A percentile compares a stretch with the other conserved stretches of the same genome.
These are phyloP conservation scores for Spatholobus suberectus DNA, from an alignment of 306 rosid species.

Conservation along the genomic window DNA sequence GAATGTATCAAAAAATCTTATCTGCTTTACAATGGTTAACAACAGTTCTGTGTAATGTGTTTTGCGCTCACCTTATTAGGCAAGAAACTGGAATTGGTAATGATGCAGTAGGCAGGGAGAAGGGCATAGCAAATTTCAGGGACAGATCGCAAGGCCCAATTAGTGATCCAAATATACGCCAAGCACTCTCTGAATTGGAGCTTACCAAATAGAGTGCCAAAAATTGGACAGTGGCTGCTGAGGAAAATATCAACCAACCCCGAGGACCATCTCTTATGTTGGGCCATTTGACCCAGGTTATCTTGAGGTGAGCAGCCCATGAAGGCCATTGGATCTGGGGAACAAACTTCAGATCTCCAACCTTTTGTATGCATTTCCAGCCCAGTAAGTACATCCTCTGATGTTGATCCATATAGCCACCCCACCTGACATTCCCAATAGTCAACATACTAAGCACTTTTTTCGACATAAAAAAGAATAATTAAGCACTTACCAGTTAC, in stretches of 20 bases:
- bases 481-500: not conserved
- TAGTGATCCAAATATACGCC: slow-evolving; percentile 48
- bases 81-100: slow-evolving; percentile 65
- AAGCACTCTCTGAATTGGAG: slow-evolving; percentile 67
- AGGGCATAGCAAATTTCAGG: slow-evolving; percentile 60
- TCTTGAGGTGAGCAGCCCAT: slow-evolving; percentile 66
- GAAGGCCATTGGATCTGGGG: slow-evolving; percentile 62
- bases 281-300: slow-evolving; percentile 56
- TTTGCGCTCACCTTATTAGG: slow-evolving; percentile 59
- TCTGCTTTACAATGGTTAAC: not conserved
- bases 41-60: not conserved
- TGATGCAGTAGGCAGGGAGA: slow-evolving; percentile 64
- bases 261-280: slow-evolving; percentile 72
- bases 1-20: no score
- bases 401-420: slow-evolving; percentile 59
- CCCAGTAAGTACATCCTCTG: slow-evolving; percentile 76
- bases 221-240: slow-evolving; percentile 59
- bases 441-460: slow-evolving; percentile 10
- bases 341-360: slow-evolving; percentile 61
- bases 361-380: slow-evolving; percentile 62
- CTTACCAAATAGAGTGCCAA: slow-evolving; percentile 52
- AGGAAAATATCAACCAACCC: slow-evolving; percentile 62
- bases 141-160: slow-evolving; percentile 54
- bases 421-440: slow-evolving; percentile 43
- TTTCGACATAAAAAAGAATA: not conserved